These are phyloP conservation scores for Nicotiana tomentosiformis DNA, from an alignment of 257 asterid species.

Conservation along the genomic window DNA sequence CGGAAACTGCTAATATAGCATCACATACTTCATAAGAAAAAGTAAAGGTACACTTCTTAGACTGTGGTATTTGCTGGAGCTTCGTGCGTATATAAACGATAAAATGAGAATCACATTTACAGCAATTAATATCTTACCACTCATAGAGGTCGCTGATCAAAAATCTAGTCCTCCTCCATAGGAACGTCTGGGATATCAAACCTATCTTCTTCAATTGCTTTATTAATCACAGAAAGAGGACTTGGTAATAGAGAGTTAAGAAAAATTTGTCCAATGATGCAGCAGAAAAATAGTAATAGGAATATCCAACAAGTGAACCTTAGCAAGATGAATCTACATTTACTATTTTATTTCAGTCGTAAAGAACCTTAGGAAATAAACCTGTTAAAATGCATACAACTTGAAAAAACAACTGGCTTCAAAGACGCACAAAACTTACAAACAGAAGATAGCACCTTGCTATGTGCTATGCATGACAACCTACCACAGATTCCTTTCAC, in stretches of 20 bases:
- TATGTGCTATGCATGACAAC: not conserved
- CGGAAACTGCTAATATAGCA: not conserved
- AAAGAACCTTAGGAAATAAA: not conserved
- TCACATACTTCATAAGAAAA: not conserved
- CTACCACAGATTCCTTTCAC: not conserved
- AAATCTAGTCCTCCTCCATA: conserved; percentile 78
- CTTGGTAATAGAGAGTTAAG: conserved; percentile 57
- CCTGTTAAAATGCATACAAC: not conserved
- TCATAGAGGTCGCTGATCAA: not conserved
- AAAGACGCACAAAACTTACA: not conserved
- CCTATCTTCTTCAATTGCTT: conserved; percentile 76
- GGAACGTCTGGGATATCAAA: conserved; percentile 87
- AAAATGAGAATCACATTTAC: conserved; percentile 5
- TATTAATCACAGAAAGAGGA: conserved; percentile 53
- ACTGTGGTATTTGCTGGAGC: not conserved
- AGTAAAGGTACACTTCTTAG: not conserved
- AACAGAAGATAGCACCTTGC: not conserved
- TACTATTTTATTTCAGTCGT: not conserved
- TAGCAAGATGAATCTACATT: not conserved
- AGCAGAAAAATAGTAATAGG: not conserved
- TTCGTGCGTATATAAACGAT: not conserved
- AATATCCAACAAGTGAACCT: not conserved
- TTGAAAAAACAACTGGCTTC: not conserved
- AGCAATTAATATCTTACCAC: not conserved
- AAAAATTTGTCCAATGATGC: conserved; percentile 4